Base-by-base conservation (phyloP, 2,329 filamentous ascomycete genomes). In the Elsinoe ampelina region DNA sequence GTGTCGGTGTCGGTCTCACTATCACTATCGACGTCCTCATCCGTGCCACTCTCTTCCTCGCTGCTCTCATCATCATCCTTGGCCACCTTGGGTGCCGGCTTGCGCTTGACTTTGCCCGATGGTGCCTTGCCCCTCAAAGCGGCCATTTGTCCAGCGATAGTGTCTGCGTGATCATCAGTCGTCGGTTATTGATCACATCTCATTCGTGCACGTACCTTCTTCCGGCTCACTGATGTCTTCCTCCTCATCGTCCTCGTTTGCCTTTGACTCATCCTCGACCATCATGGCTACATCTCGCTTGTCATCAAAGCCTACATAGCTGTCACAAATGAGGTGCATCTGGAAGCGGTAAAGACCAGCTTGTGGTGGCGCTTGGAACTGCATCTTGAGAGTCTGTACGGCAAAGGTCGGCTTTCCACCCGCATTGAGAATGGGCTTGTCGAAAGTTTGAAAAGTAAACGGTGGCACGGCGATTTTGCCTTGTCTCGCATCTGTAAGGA, bases 391-490 rank as follows among this genome's bases (percentile, higher is more conserved):
- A 2, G 93, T 98, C 72, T 97, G 91, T 74, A 98, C 85, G 66
- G 91, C 86, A 75, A 89, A 98, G 1, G 93, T 97, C 1, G 92
- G 92, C 68, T 87, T 87, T 64, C 87, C 89, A 60, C 84, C 80
- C 39, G 83, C 83, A 63, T 87, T 84, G 61, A 93, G 87, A 32
- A 96, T 84, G 30, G 89, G 87, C 75, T 90, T 87, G 71, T 96
- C 90, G 69, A 98, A 97, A 45, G 85, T 85, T 41, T 85, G 84
- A 73, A 98, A 97, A n/a, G 87, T 89, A 71, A 95, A 96, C 0
- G 95, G 93, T 2, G 92, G 92, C 2, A 98, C 93, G 15, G 92
- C 91, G 73, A 98, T 92, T 73, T 95, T 95, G 67, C 89, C 91
- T 69, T 95, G 87, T 73, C 95, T 95, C 65, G 84, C 87, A 70